phyloP scores from a whole-genome alignment of 2,329 filamentous ascomycete genomes.

The Xylariaceae sp. region DNA sequence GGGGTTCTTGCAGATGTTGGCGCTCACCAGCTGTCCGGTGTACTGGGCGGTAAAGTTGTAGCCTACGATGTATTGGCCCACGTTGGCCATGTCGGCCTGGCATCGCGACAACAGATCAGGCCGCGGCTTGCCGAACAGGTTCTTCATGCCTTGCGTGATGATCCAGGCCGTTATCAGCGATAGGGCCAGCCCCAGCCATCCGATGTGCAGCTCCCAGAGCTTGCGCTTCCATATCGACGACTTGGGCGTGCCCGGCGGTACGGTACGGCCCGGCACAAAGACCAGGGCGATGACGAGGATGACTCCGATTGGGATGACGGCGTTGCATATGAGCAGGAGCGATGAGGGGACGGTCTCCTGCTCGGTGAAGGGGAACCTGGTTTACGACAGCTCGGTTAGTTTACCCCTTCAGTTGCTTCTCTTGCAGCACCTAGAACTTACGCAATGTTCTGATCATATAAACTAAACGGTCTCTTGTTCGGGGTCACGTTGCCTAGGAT shows the following conservation, averaged over 20 bases:
- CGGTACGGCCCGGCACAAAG: constrained; percentile 67
- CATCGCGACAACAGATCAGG: constrained; percentile 82
- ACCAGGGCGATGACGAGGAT: constrained; percentile 63
- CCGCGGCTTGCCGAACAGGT: constrained; percentile 61
- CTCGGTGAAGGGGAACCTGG: constrained; percentile 62
- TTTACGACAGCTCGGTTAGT: neutral
- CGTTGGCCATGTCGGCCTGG: constrained; percentile 62
- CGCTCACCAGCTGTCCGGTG: constrained; percentile 66
- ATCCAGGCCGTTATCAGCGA: constrained; percentile 68
- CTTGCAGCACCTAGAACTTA: constrained; percentile 33
- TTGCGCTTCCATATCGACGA: constrained; percentile 71
- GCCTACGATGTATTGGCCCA: constrained; percentile 57
- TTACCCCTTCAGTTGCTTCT: neutral
- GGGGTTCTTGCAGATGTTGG: constrained; percentile 66
- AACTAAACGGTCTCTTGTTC: constrained; percentile 65
- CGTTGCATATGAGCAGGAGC: constrained; percentile 58
- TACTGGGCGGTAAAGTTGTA: constrained; percentile 20
- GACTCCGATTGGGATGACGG: constrained; percentile 60
- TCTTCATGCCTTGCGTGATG: constrained; percentile 83
- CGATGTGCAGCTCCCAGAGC: constrained; percentile 84
- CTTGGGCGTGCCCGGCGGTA: constrained; percentile 56
- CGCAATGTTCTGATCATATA: constrained; percentile 72
- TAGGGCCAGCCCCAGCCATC: constrained; percentile 75
- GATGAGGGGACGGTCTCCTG: constrained; percentile 67
- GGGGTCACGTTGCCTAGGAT: constrained; percentile 56